These are phyloP conservation scores for Lepiota brunneoincarnata DNA, from an alignment of 768 basidiomycete genomes.

Conservation along the genomic window DNA sequence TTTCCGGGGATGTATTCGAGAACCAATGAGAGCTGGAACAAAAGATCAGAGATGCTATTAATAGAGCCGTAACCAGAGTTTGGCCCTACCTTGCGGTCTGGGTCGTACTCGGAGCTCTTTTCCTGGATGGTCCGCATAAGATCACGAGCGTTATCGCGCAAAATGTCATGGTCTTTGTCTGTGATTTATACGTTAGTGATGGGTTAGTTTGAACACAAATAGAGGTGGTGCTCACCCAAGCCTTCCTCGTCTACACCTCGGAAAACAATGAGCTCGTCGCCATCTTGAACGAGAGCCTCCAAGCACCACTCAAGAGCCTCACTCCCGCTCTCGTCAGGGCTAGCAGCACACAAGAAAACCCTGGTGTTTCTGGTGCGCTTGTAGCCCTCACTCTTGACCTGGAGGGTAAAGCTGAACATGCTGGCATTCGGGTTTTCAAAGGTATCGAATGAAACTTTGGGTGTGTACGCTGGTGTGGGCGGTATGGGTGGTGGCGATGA, in stretches of 20 bases:
- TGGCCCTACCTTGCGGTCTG: constrained; percentile 66
- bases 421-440: constrained; percentile 78
- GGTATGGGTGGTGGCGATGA: constrained; percentile 14
- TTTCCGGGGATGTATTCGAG: constrained; percentile 94
- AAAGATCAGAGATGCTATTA: background rate
- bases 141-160: constrained; percentile 83
- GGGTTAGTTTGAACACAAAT: background rate
- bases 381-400: constrained; percentile 83
- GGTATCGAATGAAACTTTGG: constrained; percentile 84
- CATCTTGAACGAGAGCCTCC: constrained; percentile 78
- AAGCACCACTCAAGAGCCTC: constrained; percentile 94
- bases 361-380: constrained; percentile 71
- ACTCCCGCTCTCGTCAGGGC: constrained; percentile 82
- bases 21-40: constrained; percentile 72
- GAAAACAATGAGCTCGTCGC: constrained; percentile 91
- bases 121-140: constrained; percentile 79
- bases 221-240: constrained; percentile 48
- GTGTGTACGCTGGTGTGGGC: constrained; percentile 41
- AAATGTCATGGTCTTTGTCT: constrained; percentile 75
- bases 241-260: constrained; percentile 89
- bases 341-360: constrained; percentile 87
- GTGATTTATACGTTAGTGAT: background rate
- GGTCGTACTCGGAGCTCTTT: constrained; percentile 74
- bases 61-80: background rate
- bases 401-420: constrained; percentile 88